phyloP scores from a whole-genome alignment of 495 filamentous ascomycete genomes.

The Aspergillus baeticus region DNA sequence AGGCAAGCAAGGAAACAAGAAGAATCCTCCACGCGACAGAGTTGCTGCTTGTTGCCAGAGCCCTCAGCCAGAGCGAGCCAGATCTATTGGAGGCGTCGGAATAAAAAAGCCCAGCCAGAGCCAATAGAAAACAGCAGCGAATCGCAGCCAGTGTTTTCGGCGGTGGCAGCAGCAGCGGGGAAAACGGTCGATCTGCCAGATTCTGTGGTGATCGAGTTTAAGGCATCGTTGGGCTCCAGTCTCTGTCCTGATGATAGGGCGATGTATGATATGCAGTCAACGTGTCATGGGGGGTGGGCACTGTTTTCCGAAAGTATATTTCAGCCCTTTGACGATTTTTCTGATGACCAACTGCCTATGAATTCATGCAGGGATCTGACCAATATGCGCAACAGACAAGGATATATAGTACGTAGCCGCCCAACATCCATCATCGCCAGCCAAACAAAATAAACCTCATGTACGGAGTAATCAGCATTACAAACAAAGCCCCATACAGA shows the following conservation, averaged over 20 bases:
- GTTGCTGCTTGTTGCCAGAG: slow-evolving; percentile 20
- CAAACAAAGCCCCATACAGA: no score
- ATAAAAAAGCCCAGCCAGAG: slow-evolving; percentile 1
- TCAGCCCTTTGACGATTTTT: background rate
- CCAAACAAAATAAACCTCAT: no score
- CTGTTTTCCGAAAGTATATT: background rate
- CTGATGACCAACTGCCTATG: background rate
- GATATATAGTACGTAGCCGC: no score
- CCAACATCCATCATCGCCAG: no score
- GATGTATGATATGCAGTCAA: slow-evolving; percentile 15
- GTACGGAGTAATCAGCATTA: no score
- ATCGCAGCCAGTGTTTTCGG: slow-evolving; percentile 8
- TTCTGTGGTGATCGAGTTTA: background rate
- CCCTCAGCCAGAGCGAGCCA: slow-evolving; percentile 16
- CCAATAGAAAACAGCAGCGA: slow-evolving; percentile 9
- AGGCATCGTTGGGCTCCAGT: slow-evolving; percentile 11
- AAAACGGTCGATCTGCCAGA: slow-evolving; percentile 16
- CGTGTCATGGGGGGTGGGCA: slow-evolving; percentile 10
- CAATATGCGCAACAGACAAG: no score
- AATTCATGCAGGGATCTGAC: no score
- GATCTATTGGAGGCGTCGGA: slow-evolving; percentile 18
- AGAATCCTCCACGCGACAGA: slow-evolving; percentile 11
- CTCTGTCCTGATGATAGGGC: background rate
- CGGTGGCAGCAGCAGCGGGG: slow-evolving; percentile 21
- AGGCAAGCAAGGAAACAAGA: slow-evolving; percentile 22